phyloP scores from a whole-genome alignment of 2,329 filamentous ascomycete genomes.

The Aureobasidium subglaciale region DNA sequence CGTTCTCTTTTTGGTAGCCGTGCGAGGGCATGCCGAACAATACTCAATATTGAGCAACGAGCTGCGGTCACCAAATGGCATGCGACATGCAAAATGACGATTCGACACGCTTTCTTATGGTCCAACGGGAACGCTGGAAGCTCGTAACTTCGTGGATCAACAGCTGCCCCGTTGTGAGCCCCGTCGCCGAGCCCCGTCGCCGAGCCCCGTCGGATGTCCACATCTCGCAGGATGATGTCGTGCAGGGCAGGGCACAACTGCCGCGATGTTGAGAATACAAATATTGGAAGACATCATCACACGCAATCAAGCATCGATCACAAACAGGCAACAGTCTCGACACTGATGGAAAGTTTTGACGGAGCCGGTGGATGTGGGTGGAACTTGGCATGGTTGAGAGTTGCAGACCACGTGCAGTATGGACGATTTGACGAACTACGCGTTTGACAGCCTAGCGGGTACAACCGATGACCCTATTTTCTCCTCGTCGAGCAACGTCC shows the following conservation, averaged over 20 bases:
- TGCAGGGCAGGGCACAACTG: background rate
- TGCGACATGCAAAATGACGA: conserved; percentile 1
- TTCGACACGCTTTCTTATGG: background rate
- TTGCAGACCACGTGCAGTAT: background rate
- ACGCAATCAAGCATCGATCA: background rate
- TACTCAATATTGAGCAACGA: no score
- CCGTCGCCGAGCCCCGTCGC: background rate
- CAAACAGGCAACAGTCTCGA: background rate
- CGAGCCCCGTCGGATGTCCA: background rate
- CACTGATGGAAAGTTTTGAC: background rate
- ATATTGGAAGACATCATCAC: background rate
- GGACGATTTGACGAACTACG: background rate
- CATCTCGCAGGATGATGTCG: background rate
- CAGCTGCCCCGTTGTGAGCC: background rate
- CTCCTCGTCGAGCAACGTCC: background rate
- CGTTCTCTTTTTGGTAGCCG: no score
- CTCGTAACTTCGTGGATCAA: background rate
- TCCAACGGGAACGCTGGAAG: background rate
- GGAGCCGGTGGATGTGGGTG: background rate
- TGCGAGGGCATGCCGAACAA: background rate
- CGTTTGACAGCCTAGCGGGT: background rate
- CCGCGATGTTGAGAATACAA: background rate
- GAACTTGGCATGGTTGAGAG: background rate
- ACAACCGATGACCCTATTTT: background rate
- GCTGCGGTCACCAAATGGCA: background rate